These are phyloP conservation scores for Protostelium mycophagum DNA, from an alignment of 78 protist species.

Conservation along the genomic window DNA sequence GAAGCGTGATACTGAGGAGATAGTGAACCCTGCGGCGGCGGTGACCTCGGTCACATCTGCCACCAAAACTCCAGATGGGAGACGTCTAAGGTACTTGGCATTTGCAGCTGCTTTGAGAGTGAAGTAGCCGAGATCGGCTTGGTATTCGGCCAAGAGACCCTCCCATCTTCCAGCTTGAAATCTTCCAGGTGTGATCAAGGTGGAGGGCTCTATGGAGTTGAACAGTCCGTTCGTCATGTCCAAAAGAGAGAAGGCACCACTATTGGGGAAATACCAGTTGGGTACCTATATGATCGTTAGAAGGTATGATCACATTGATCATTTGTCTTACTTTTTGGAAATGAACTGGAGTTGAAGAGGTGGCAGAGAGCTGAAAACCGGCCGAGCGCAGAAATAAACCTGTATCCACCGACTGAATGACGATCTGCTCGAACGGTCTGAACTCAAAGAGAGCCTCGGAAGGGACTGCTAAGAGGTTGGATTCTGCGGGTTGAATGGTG, in stretches of 20 bases:
- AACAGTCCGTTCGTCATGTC: not conserved
- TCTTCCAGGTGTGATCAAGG: not conserved
- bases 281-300: no score
- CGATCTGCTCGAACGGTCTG: not conserved
- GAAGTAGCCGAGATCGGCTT: not conserved
- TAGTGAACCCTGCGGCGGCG: not conserved
- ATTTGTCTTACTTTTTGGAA: not conserved
- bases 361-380: not conserved
- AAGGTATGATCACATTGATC: no score
- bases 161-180: not conserved
- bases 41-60: not conserved
- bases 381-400: not conserved
- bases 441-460: not conserved
- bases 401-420: not conserved
- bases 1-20: not conserved
- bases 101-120: not conserved
- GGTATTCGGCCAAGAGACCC: not conserved
- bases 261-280: not conserved
- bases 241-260: not conserved
- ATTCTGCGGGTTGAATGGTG: not conserved
- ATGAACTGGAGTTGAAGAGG: not conserved
- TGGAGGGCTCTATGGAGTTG: not conserved
- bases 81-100: not conserved
- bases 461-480: not conserved
- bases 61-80: not conserved